Evolutionary conservation across 768 basidiomycete species (phyloP).

Genomic region (Podaxis pistillaris): DNA sequence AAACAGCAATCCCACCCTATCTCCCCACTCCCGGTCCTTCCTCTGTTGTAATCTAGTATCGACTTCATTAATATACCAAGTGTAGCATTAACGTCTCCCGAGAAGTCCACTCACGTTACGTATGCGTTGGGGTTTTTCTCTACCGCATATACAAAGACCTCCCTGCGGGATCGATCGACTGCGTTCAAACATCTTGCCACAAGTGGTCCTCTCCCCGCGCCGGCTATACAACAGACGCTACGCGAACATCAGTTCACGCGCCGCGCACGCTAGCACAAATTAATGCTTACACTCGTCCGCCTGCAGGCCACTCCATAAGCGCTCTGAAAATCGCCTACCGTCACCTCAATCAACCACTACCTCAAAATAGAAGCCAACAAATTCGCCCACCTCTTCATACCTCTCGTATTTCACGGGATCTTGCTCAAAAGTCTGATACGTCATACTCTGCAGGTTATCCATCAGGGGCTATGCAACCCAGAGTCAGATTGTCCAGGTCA

Average conservation of each 20-base stretch:
- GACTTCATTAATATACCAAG: neutral
- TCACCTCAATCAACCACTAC: conserved; percentile 1
- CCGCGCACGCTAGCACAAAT: conserved; percentile 2
- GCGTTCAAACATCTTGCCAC: conserved; percentile 84
- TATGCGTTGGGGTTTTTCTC: conserved; percentile 98
- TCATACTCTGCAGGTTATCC: conserved; percentile 94
- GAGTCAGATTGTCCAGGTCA: neutral
- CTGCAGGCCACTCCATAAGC: conserved; percentile 65
- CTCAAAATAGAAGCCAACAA: conserved; percentile 9
- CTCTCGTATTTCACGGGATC: conserved; percentile 96
- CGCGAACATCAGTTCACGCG: neutral
- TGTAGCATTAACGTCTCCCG: conserved; percentile 9
- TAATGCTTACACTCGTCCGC: conserved; percentile 56
- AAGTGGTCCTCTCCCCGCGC: conserved; percentile 92
- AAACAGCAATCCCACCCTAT: conserved; percentile 76
- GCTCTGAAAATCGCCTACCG: conserved; percentile 77
- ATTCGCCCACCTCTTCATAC: conserved; percentile 78
- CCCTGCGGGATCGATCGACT: conserved; percentile 58
- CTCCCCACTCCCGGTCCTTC: conserved; percentile 79
- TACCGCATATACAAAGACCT: conserved; percentile 77
- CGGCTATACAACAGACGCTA: conserved; percentile 88
- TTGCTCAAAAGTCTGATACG: conserved; percentile 97
- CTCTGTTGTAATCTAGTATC: conserved; percentile 75
- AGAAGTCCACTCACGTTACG: conserved; percentile 65
- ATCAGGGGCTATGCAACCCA: conserved; percentile 70